Percentiles rank a stretch among this genome's conserved stretches.
Evolutionary conservation across 2,329 filamentous ascomycete genomes (phyloP).

Genomic region (Fusarium kyushuense): DNA sequence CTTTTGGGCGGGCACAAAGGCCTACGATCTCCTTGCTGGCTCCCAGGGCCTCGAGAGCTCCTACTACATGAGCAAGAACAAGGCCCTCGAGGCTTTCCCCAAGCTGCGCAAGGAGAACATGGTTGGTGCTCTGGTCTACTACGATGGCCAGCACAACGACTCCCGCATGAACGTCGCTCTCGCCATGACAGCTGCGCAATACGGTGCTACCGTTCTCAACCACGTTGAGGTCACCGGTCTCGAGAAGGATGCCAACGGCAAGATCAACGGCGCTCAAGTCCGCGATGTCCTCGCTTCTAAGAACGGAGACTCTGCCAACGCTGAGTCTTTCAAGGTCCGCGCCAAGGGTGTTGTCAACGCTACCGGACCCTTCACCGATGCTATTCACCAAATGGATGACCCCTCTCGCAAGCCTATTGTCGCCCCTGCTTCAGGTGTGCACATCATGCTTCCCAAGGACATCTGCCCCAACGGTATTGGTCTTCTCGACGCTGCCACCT

Average conservation of each 20-base stretch:
- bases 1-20: constrained; percentile 78
- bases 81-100: constrained; percentile 81
- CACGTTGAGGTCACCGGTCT: constrained; percentile 82
- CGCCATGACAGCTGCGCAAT: constrained; percentile 82
- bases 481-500: constrained; percentile 80
- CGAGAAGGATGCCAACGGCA: constrained; percentile 77
- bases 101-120: constrained; percentile 80
- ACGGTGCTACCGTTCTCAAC: constrained; percentile 83
- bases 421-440: constrained; percentile 83
- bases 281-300: constrained; percentile 71
- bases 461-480: constrained; percentile 85
- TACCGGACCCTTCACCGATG: constrained; percentile 84
- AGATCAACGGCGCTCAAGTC: constrained; percentile 73
- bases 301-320: constrained; percentile 65
- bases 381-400: constrained; percentile 84
- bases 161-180: constrained; percentile 89
- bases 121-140: constrained; percentile 85
- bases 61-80: constrained; percentile 82
- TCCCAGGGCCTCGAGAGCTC: constrained; percentile 86
- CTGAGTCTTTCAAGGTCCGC: constrained; percentile 72
- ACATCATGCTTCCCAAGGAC: constrained; percentile 83
- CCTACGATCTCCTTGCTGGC: constrained; percentile 84
- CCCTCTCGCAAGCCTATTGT: constrained; percentile 76
- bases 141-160: constrained; percentile 88
- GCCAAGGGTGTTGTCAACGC: constrained; percentile 88